Conservation (phyloP, 2,329 filamentous ascomycete species). For the Botrytis pseudocinerea region DNA sequence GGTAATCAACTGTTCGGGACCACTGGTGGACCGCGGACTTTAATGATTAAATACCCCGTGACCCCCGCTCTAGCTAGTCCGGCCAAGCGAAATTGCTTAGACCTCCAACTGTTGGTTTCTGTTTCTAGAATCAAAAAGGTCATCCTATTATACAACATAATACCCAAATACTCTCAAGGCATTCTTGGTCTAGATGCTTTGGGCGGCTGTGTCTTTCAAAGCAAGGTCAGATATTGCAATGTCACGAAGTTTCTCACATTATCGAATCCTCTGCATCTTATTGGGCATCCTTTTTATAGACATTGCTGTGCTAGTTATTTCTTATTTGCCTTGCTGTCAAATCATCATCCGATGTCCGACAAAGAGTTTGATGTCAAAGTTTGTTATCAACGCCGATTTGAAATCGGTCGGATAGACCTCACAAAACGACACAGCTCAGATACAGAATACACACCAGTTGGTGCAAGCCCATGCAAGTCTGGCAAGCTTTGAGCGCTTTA, state of each 20-base stretch:
- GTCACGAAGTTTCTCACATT: background rate
- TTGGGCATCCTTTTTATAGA: background rate
- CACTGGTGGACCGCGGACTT: background rate
- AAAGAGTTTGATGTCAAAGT: background rate
- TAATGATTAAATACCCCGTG: background rate
- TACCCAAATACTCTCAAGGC: background rate
- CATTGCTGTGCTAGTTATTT: background rate
- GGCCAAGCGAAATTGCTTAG: background rate
- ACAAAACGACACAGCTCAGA: background rate
- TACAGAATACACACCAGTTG: background rate
- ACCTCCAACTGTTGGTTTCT: conserved; percentile 5
- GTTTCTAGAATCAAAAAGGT: background rate
- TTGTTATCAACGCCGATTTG: background rate
- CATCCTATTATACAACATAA: background rate
- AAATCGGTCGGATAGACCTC: background rate
- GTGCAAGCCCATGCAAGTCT: background rate
- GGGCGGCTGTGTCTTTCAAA: background rate
- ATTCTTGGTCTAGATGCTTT: background rate
- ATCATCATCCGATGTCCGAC: background rate
- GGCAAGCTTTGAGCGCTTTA: background rate
- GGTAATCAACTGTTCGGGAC: background rate
- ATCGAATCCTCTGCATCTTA: background rate
- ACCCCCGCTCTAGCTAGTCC: background rate
- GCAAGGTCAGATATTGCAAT: background rate
- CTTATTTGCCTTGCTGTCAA: background rate